Evolutionary conservation across 2,329 filamentous ascomycete genomes (phyloP), one percentile per base, ranked within the genome.

Genomic region (Fusarium cicatricum): DNA sequence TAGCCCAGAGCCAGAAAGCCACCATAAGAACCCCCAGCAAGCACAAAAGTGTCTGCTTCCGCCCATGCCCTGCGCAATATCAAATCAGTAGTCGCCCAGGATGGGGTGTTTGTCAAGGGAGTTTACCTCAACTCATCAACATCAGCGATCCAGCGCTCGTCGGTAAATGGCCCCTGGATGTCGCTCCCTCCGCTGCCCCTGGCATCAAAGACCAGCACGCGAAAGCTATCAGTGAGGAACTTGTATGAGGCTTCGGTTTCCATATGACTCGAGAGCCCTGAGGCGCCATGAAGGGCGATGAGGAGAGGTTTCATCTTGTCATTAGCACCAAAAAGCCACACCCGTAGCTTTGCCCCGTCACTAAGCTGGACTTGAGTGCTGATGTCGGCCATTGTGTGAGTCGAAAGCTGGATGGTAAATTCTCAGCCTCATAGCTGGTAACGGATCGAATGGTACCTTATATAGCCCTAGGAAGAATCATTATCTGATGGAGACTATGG

Each of bases 131-230:
- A 42, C 7, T 57, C 54, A 11, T 57, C 54, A 0, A 56, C 2
- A 9, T 57, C 54, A 2, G 33, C 14, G 1, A 56, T 8, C 54
- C 52, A 57, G 3, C 37, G 52, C n/a, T 57, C 43, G 15, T 57
- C 52, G 1, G 16, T 57, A 6, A 57, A 56, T 4, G 52, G 54
- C 0, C 52, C 33, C 11, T 50, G 49, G 33, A 39, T 3, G 1
- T 56, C 38, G 5, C 54, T 57, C 4, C 5, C 11, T 26, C 52
- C 54, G 12, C 52, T 57, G 1, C 54, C 54, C 16, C 54, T 33
- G 11, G 26, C 29, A 36, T 57, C 54, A 2, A 55, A 57, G 6
- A 55, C 54, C 8, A 57, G 38, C 11, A 57, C 38, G 2, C 54
- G 54, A 11, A 50, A 57, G 11, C 17, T 29, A 11, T 31, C 16